Conservation (phyloP, 495 filamentous ascomycete species). For the Aspergillus mulundensis region DNA sequence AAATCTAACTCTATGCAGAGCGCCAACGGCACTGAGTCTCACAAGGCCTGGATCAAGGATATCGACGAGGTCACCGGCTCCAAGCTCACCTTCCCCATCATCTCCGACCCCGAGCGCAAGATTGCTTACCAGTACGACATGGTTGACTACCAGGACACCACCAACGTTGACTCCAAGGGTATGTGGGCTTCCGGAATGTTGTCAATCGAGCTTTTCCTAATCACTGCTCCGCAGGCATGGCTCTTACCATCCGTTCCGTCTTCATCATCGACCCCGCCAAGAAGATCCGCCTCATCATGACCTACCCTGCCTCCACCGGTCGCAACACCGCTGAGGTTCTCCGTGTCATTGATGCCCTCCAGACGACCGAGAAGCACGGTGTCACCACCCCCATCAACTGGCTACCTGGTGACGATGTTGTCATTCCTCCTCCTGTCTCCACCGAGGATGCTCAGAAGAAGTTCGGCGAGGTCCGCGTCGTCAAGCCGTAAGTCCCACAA, state of each 20-base stretch:
- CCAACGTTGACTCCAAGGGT: conserved; percentile 92
- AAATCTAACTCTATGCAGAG: conserved; percentile 32
- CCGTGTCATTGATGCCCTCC: conserved; percentile 90
- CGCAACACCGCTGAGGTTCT: conserved; percentile 96
- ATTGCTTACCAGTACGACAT: conserved; percentile 93
- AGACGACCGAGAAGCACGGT: conserved; percentile 95
- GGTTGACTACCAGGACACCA: conserved; percentile 80
- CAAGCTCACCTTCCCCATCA: conserved; percentile 88
- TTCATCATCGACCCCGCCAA: conserved; percentile 99
- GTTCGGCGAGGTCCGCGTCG: conserved; percentile 85
- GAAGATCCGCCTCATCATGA: conserved; percentile 91
- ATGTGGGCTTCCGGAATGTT: neutral
- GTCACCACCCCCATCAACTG: conserved; percentile 93
- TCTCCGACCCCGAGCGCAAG: conserved; percentile 93
- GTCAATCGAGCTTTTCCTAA: neutral
- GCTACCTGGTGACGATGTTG: conserved; percentile 87
- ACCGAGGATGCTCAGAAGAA: conserved; percentile 83
- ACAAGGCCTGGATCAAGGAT: conserved; percentile 82
- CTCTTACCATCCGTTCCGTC: conserved; percentile 98
- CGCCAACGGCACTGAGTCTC: conserved; percentile 50
- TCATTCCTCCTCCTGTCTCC: conserved; percentile 85
- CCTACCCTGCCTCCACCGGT: conserved; percentile 95
- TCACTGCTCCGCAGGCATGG: conserved; percentile 45
- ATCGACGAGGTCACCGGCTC: conserved; percentile 87
- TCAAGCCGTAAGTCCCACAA: conserved; percentile 74